Percentiles rank a stretch among this genome's conserved stretches.
phyloP scores from a whole-genome alignment of 169 alveolate species.

The Eimeria falciformis region DNA sequence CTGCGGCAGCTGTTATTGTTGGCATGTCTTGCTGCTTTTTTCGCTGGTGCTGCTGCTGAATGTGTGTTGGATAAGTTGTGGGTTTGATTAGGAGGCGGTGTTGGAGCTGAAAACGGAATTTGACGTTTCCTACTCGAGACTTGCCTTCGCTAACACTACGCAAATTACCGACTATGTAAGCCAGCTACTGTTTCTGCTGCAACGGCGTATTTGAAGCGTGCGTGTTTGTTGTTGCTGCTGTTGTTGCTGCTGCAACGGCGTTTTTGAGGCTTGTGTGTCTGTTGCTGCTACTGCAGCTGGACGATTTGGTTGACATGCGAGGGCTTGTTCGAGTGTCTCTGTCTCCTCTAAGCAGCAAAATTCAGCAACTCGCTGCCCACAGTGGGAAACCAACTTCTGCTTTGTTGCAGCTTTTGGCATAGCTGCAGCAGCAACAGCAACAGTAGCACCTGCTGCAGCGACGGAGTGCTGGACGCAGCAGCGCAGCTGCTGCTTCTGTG shows the following conservation, averaged over 20 bases:
- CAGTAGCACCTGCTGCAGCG: neutral
- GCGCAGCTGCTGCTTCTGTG: constrained; percentile 7
- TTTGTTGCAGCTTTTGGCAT: constrained; percentile 32
- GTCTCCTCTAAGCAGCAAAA: neutral
- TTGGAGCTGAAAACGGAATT: constrained; percentile 9
- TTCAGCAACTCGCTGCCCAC: neutral
- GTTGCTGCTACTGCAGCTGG: constrained; percentile 25
- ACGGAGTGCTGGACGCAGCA: constrained; percentile 7
- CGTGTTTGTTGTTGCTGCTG: constrained; percentile 17
- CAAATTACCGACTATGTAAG: constrained; percentile 11
- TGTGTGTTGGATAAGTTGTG: neutral
- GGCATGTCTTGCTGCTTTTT: neutral
- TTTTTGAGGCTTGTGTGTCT: neutral
- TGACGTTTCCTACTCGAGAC: constrained; percentile 13
- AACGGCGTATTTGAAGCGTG: no score
- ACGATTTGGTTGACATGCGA: neutral
- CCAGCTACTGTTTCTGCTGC: neutral
- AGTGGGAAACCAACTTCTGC: constrained; percentile 1
- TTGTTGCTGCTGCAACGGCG: neutral
- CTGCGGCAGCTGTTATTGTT: neutral
- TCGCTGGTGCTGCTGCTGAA: constrained; percentile 15
- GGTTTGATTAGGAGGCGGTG: constrained; percentile 23
- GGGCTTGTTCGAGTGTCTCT: neutral
- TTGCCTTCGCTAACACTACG: constrained; percentile 1
- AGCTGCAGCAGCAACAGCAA: constrained; percentile 19